These are phyloP conservation scores for Podospora pseudoanserina DNA, from an alignment of 495 filamentous ascomycete genomes.

Conservation along the genomic window DNA sequence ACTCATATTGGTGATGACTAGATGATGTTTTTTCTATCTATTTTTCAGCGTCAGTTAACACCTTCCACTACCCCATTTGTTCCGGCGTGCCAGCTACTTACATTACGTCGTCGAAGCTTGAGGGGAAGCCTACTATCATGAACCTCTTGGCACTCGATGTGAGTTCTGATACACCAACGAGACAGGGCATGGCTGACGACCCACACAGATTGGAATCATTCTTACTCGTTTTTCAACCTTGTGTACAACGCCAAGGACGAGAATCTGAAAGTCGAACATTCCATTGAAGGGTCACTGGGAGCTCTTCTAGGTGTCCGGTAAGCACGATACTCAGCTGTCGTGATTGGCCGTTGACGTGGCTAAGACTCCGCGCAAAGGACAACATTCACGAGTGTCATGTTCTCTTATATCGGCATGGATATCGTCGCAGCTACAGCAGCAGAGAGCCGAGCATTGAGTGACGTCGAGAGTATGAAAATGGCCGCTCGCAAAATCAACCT, in stretches of 20 bases:
- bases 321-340: neutral
- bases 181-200: neutral
- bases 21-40: conserved; percentile 37
- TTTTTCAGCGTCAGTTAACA: conserved; percentile 29
- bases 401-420: conserved; percentile 52
- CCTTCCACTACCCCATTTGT: neutral
- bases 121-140: conserved; percentile 31
- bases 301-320: conserved; percentile 36
- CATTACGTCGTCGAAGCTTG: conserved; percentile 20
- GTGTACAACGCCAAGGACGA: conserved; percentile 28
- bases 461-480: conserved; percentile 50
- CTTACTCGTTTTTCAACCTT: conserved; percentile 37
- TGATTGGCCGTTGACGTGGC: neutral
- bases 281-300: conserved; percentile 23
- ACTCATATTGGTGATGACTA: neutral
- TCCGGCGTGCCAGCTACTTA: conserved; percentile 8
- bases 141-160: conserved; percentile 35
- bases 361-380: conserved; percentile 30
- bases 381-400: conserved; percentile 41
- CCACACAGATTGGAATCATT: conserved; percentile 32
- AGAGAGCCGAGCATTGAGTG: conserved; percentile 44
- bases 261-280: conserved; percentile 19
- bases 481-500: conserved; percentile 46
- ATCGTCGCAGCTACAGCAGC: conserved; percentile 45
- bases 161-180: conserved; percentile 9